phyloP scores from a whole-genome alignment of 2,329 filamentous ascomycete genomes.

The Didymosphaeria variabile region DNA sequence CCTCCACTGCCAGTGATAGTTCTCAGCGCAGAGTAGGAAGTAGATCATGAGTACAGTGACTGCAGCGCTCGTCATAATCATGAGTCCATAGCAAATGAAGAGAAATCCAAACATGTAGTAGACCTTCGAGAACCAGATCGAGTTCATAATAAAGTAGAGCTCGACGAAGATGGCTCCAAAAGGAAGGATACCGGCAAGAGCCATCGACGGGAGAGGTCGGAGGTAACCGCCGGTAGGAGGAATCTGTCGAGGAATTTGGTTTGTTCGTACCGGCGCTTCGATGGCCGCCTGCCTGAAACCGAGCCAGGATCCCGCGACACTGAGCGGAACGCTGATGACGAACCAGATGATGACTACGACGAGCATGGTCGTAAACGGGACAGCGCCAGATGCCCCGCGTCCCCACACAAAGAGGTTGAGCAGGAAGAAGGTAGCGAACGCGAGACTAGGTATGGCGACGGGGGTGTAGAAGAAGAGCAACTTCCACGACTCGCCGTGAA shows the following conservation, averaged over 20 bases:
- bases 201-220: slow-evolving; percentile 85
- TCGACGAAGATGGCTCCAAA: slow-evolving; percentile 98
- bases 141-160: slow-evolving; percentile 99
- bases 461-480: slow-evolving; percentile 90
- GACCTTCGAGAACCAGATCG: slow-evolving; percentile 97
- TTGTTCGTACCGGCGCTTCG: slow-evolving; percentile 86
- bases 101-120: slow-evolving; percentile 99
- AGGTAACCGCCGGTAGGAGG: slow-evolving; percentile 85
- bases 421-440: slow-evolving; percentile 90
- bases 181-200: slow-evolving; percentile 89
- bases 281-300: slow-evolving; percentile 79
- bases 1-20: slow-evolving; percentile 99
- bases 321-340: slow-evolving; percentile 91
- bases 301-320: slow-evolving; percentile 88
- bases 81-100: slow-evolving; percentile 95
- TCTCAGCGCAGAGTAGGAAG: slow-evolving; percentile 93
- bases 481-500: slow-evolving; percentile 94
- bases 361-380: slow-evolving; percentile 96
- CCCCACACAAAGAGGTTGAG: slow-evolving; percentile 97
- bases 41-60: slow-evolving; percentile 96
- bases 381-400: slow-evolving; percentile 88
- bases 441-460: slow-evolving; percentile 81
- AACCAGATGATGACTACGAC: slow-evolving; percentile 96
- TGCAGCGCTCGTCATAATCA: slow-evolving; percentile 93
- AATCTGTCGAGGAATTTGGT: slow-evolving; percentile 98